phyloP scores from a whole-genome alignment of 106 monocot species.

The Platanthera guangdongensis region DNA sequence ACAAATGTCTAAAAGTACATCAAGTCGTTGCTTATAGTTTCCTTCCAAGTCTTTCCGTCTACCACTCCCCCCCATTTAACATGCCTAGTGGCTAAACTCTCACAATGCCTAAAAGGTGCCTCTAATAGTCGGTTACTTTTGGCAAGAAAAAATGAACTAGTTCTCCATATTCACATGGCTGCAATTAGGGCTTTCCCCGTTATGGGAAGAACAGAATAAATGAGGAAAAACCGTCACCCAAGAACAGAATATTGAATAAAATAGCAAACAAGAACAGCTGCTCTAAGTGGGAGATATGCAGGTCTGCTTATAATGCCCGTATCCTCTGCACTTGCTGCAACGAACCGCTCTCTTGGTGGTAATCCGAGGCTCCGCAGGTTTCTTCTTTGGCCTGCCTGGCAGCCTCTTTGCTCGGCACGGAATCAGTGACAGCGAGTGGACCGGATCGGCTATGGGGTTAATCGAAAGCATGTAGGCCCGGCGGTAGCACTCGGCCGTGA shows the following conservation, averaged over 20 bases:
- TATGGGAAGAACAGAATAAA: too few species aligned
- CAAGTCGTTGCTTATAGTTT: too few species aligned
- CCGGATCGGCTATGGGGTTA: slow-evolving; percentile 65
- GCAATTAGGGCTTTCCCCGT: too few species aligned
- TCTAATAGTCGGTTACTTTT: too few species aligned
- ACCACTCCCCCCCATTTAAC: too few species aligned
- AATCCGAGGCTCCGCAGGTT: slow-evolving; percentile 63
- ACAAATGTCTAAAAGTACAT: too few species aligned
- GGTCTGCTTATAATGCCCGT: slow-evolving; percentile 85
- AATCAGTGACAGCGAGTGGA: slow-evolving; percentile 15
- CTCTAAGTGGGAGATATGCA: slow-evolving; percentile 38
- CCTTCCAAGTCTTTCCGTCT: too few species aligned
- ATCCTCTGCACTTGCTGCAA: slow-evolving; percentile 78
- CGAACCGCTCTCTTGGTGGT: slow-evolving; percentile 59
- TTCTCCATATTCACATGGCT: too few species aligned
- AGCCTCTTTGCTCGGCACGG: slow-evolving; percentile 45
- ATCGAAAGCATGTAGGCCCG: slow-evolving; percentile 65
- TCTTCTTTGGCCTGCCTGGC: slow-evolving; percentile 74
- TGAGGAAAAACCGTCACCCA: too few species aligned
- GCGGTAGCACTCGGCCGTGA: slow-evolving; percentile 56
- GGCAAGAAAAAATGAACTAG: too few species aligned
- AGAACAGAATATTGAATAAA: neutral
- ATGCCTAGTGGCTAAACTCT: too few species aligned
- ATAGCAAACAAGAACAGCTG: neutral
- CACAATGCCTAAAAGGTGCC: too few species aligned